phyloP scores from a whole-genome alignment of 106 monocot genomes.

The Amphibolis antarctica region DNA sequence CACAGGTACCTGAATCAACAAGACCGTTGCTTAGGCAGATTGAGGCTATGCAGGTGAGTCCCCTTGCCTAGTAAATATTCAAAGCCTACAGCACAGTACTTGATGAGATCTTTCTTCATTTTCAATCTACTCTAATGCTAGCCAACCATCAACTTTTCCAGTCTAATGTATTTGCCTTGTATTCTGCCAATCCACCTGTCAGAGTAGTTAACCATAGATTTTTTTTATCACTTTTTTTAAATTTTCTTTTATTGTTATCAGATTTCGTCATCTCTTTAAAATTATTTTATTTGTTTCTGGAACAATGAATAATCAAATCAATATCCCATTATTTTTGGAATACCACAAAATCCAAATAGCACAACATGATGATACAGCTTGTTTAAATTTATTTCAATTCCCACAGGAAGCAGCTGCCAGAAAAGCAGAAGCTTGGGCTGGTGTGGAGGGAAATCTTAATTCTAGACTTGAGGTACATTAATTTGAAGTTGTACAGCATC shows the following conservation, averaged over 20 bases:
- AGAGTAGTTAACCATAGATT: too few species aligned
- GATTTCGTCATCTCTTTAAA: too few species aligned
- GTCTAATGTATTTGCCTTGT: not conserved
- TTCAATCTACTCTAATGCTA: not conserved
- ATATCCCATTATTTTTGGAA: not conserved
- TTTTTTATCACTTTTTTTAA: too few species aligned
- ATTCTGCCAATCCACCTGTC: not conserved
- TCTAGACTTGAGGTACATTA: conserved; percentile 69
- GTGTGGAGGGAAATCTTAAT: conserved; percentile 75
- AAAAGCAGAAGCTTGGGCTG: conserved; percentile 92
- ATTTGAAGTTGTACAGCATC: not conserved
- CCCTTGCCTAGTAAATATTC: not conserved
- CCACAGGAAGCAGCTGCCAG: conserved; percentile 72
- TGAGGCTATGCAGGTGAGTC: conserved; percentile 91
- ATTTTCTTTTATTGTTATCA: too few species aligned
- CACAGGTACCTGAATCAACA: conserved; percentile 95
- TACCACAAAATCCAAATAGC: not conserved
- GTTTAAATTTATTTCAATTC: not conserved
- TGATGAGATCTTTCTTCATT: not conserved
- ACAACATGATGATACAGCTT: not conserved
- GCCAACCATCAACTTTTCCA: not conserved
- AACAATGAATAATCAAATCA: too few species aligned
- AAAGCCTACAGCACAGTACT: not conserved
- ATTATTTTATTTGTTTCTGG: too few species aligned
- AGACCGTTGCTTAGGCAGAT: conserved; percentile 92